Conservation (phyloP, 192 early-diverging fungal genomes). For the Coemansia sp. region DNA sequence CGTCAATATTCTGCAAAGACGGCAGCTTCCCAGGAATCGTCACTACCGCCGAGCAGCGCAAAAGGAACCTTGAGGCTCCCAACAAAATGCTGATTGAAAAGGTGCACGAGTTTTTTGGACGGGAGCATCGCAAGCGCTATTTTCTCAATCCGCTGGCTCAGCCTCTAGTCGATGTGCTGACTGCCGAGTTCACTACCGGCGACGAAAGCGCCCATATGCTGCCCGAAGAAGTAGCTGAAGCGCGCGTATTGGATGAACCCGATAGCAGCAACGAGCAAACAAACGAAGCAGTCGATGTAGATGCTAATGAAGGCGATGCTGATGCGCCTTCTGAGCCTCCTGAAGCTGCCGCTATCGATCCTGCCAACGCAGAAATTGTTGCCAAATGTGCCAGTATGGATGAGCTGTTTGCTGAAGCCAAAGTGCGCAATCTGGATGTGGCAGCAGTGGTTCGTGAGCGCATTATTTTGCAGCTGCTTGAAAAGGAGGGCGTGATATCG, state of each 20-base stretch:
- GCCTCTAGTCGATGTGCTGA: slow-evolving; percentile 19
- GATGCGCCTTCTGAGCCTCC: neutral
- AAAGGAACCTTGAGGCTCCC: slow-evolving; percentile 7
- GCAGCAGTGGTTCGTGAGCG: slow-evolving; percentile 30
- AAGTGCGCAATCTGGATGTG: slow-evolving; percentile 7
- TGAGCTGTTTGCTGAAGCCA: slow-evolving; percentile 17
- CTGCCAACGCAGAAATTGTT: no score
- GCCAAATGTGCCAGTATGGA: neutral
- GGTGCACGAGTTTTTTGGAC: slow-evolving; percentile 35
- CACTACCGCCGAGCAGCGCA: slow-evolving; percentile 8
- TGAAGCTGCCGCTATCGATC: neutral
- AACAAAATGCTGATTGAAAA: slow-evolving; percentile 8
- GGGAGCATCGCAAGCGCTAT: slow-evolving; percentile 43
- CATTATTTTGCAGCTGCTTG: slow-evolving; percentile 18
- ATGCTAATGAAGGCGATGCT: neutral
- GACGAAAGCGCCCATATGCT: neutral
- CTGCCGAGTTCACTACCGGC: slow-evolving; percentile 6
- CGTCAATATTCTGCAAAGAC: slow-evolving; percentile 15
- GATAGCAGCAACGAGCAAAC: neutral
- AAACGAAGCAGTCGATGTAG: neutral
- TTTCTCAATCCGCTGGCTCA: slow-evolving; percentile 34
- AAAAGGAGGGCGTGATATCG: slow-evolving; percentile 15
- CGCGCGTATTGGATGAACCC: no score
- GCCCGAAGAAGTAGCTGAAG: neutral
- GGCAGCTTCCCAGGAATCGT: slow-evolving; percentile 27